Percentiles rank a stretch among this genome's conserved stretches.
Conservation (phyloP, 169 alveolate genomes). For the Plasmodium knowlesi region DNA sequence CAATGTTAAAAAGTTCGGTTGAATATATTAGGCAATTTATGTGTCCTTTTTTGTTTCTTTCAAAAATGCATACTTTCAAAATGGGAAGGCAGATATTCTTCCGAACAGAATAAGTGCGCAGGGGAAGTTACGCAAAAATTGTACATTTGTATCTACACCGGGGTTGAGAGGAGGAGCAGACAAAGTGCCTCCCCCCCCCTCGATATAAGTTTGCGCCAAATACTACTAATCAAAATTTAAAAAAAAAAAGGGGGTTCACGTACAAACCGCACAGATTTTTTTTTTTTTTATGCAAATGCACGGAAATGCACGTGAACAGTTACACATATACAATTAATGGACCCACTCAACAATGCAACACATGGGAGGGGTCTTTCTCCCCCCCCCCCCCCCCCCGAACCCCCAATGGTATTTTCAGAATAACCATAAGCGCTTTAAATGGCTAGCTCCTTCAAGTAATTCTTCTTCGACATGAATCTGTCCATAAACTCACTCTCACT, state of each 20-base stretch:
- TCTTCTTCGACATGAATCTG: conserved; percentile 59
- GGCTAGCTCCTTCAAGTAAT: conserved; percentile 36
- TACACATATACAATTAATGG: background rate
- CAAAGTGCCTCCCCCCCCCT: background rate
- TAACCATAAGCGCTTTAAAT: conserved; percentile 17
- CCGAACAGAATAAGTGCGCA: background rate
- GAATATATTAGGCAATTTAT: background rate
- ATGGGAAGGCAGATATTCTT: background rate
- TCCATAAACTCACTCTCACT: conserved; percentile 40
- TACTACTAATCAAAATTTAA: background rate
- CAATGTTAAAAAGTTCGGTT: background rate
- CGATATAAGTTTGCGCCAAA: background rate
- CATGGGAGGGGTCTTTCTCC: no score
- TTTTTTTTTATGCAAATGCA: background rate
- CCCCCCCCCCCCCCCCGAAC: no score
- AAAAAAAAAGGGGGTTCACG: background rate
- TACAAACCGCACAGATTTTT: background rate
- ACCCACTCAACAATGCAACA: background rate
- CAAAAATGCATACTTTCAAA: background rate
- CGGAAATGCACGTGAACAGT: background rate
- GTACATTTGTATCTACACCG: background rate
- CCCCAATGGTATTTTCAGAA: no score
- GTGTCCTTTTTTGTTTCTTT: background rate
- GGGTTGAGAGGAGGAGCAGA: background rate
- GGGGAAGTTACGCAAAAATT: background rate